Conservation (phyloP, 2,329 filamentous ascomycete species). For the Lasiodiplodia hormozganensis region DNA sequence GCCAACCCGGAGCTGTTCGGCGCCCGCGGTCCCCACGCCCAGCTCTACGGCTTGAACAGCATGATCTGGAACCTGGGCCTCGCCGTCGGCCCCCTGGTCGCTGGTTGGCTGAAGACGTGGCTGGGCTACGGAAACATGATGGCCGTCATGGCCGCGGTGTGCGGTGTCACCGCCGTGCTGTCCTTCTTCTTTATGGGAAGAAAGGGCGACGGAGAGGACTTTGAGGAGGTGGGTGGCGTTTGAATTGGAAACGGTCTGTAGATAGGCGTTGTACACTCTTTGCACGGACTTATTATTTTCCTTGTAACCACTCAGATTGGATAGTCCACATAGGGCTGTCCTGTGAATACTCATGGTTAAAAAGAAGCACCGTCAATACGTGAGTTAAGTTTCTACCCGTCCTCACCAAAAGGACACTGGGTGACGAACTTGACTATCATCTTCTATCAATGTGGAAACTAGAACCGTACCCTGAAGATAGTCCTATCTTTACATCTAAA, state of each 20-base stretch:
- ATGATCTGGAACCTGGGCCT: constrained; percentile 67
- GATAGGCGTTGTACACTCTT: neutral
- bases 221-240: constrained; percentile 6
- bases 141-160: constrained; percentile 55
- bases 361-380: too few relatives aligned
- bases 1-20: constrained; percentile 64
- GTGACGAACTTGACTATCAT: too few relatives aligned
- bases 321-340: too few relatives aligned
- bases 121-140: constrained; percentile 68
- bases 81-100: constrained; percentile 65
- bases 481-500: too few relatives aligned
- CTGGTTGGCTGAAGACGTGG: constrained; percentile 58
- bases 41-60: constrained; percentile 70
- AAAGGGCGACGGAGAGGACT: neutral
- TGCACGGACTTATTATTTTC: too few relatives aligned
- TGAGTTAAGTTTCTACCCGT: too few relatives aligned
- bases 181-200: constrained; percentile 21
- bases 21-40: constrained; percentile 65
- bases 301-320: too few relatives aligned
- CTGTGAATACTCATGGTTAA: too few relatives aligned
- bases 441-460: too few relatives aligned
- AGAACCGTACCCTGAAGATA: too few relatives aligned
- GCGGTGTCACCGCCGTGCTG: constrained; percentile 49
- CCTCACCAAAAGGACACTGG: too few relatives aligned
- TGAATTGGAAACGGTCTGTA: neutral